Evolutionary conservation across 441 rosid genomes (phyloP), one percentile per base, ranked within the genome.

Genomic region (Isatis lusitanica): DNA sequence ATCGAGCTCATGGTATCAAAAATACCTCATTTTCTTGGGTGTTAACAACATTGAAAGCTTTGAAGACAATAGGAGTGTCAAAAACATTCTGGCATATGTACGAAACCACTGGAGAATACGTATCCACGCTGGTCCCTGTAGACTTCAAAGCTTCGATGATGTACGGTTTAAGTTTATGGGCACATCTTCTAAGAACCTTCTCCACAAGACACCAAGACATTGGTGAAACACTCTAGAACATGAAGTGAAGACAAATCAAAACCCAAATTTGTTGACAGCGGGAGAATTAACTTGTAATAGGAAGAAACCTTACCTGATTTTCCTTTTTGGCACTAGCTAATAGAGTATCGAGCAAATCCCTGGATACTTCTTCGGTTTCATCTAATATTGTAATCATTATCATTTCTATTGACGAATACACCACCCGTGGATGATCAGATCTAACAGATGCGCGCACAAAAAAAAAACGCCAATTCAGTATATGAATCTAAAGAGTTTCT

Each of bases 281-380:
- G 26, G 55, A 56, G 66, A 59, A 71, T 15, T 17, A 48, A 74
- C n/a, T 9, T 6, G 18, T 15, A 42, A 79, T 35, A 48, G 67
- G 55, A 76, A 35, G 66, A 67, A 78, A 44, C 46, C 55, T 57
- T 51, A 90, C 97, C 91, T 85, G 83, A 52, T 84, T 85, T 48
- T 84, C 91, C 74, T 83, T 91, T 78, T 76, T 81, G 53, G 87
- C 87, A 81, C 84, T 80, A 69, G 86, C 81, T 77, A 93, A 81
- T 72, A 93, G 90, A 48, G 72, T 74, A 70, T 79, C 53, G 44
- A 93, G 87, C 74, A 89, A 83, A 63, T 70, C 87, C 64, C 57
- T 40, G 36, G 94, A 81, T 52, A 89, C 71, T 52, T 79, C 82
- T 11, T 93, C 97, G 63, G 84, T 86, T 88, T 91, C 97, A 64